phyloP scores from a whole-genome alignment of 2,329 filamentous ascomycete species.

The Didymella pomorum region DNA sequence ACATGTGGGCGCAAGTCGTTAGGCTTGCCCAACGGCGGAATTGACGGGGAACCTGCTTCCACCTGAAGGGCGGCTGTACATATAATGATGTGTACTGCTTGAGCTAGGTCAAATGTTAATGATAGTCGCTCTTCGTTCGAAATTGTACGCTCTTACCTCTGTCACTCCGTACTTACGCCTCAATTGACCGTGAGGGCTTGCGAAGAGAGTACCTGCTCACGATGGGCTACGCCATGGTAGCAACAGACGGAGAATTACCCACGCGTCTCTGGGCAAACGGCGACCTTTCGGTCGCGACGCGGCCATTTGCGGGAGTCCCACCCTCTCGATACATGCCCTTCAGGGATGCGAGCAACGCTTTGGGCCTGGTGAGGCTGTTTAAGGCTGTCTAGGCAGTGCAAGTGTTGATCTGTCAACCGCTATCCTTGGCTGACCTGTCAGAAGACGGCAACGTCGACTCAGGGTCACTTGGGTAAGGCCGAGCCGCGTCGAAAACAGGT shows the following conservation, averaged over 20 bases:
- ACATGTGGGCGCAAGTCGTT: conserved; percentile 5
- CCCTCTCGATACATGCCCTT: conserved; percentile 16
- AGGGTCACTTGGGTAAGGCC: conserved; percentile 4
- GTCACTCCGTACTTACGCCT: neutral
- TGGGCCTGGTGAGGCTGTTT: conserved; percentile 4
- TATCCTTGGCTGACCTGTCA: conserved; percentile 15
- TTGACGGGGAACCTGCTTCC: conserved; percentile 7
- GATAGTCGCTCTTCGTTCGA: neutral
- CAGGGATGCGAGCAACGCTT: conserved; percentile 13
- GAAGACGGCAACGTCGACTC: conserved; percentile 1
- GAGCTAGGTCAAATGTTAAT: conserved; percentile 4
- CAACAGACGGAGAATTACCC: conserved; percentile 9
- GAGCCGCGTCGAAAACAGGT: conserved; percentile 5
- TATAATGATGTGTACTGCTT: neutral
- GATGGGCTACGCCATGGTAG: conserved; percentile 8
- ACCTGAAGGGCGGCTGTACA: conserved; percentile 5
- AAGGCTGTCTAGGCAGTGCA: conserved; percentile 6
- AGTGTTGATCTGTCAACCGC: conserved; percentile 13
- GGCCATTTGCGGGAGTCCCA: conserved; percentile 18
- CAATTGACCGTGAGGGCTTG: neutral
- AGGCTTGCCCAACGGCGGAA: neutral
- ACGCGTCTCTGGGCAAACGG: neutral
- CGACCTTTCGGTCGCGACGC: conserved; percentile 7
- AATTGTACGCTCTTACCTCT: neutral
- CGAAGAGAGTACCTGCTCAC: neutral